These are phyloP conservation scores for Solanum lycopersicoides DNA, from an alignment of 257 asterid species.

Conservation along the genomic window DNA sequence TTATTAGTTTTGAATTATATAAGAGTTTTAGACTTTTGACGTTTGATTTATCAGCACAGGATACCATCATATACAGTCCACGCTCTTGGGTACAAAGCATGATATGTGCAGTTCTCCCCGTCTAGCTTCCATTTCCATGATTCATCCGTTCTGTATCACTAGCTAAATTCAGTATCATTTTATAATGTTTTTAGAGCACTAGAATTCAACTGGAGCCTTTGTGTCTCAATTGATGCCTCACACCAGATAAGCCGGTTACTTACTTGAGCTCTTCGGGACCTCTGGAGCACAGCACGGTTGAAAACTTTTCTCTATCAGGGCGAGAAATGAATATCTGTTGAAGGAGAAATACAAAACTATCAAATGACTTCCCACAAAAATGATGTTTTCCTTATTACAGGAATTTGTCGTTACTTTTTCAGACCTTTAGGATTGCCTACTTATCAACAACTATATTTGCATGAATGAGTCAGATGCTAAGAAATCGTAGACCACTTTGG, in stretches of 20 bases:
- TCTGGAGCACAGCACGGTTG: slow-evolving; percentile 71
- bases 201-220: not conserved
- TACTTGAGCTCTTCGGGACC: slow-evolving; percentile 41
- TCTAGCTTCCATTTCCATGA: slow-evolving; percentile 92
- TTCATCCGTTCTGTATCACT: slow-evolving; percentile 10
- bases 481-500: not conserved
- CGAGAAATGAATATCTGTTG: slow-evolving; percentile 75
- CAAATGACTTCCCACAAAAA: not conserved
- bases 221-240: not conserved
- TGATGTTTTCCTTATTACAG: not conserved
- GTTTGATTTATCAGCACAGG: not conserved
- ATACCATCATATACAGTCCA: slow-evolving; percentile 96
- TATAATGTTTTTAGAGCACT: not conserved
- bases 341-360: not conserved
- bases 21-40: not conserved
- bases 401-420: not conserved
- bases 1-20: not conserved
- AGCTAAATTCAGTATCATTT: not conserved
- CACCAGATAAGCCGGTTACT: slow-evolving; percentile 7
- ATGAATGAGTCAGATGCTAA: not conserved
- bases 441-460: not conserved
- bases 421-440: not conserved
- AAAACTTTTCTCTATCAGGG: slow-evolving; percentile 51
- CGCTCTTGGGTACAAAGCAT: slow-evolving; percentile 86
- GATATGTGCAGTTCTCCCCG: slow-evolving; percentile 67